These are phyloP conservation scores for Trifolium repens DNA, from an alignment of 306 rosid genomes.

Conservation along the genomic window DNA sequence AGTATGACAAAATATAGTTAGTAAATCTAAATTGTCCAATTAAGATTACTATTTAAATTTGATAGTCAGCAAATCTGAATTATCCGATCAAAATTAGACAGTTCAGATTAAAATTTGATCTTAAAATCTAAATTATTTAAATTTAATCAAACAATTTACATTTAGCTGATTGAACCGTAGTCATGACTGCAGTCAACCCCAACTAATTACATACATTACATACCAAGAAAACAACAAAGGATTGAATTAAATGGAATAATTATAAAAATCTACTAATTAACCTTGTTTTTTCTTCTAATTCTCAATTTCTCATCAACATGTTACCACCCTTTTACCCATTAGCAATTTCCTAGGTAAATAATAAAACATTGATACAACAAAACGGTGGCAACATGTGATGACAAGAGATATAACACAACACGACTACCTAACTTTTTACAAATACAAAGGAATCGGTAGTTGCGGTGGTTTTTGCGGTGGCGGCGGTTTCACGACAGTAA, in stretches of 20 bases:
- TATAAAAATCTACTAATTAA: conserved; percentile 3
- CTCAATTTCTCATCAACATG: background rate
- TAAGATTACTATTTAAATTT: too few species aligned
- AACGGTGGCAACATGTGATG: conserved; percentile 35
- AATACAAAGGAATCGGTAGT: conserved; percentile 56
- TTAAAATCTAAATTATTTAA: too few species aligned
- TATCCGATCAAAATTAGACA: too few species aligned
- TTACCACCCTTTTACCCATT: conserved; percentile 2
- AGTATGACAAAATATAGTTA: too few species aligned
- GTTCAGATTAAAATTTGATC: too few species aligned
- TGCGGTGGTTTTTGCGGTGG: conserved; percentile 65
- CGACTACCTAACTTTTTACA: conserved; percentile 9
- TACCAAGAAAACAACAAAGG: conserved; percentile 1
- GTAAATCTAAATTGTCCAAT: too few species aligned
- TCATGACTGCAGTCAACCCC: too few species aligned
- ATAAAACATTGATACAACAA: background rate
- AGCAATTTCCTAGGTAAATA: background rate
- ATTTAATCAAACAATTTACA: too few species aligned
- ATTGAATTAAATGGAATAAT: conserved; percentile 48
- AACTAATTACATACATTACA: background rate
- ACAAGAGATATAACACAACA: background rate
- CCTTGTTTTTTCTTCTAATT: background rate
- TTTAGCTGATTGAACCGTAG: too few species aligned
- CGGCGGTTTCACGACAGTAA: conserved; percentile 56
- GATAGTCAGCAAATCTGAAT: too few species aligned